These are phyloP conservation scores for Avena eriantha DNA, from an alignment of 176 grass and related monocot genomes.

Conservation along the genomic window DNA sequence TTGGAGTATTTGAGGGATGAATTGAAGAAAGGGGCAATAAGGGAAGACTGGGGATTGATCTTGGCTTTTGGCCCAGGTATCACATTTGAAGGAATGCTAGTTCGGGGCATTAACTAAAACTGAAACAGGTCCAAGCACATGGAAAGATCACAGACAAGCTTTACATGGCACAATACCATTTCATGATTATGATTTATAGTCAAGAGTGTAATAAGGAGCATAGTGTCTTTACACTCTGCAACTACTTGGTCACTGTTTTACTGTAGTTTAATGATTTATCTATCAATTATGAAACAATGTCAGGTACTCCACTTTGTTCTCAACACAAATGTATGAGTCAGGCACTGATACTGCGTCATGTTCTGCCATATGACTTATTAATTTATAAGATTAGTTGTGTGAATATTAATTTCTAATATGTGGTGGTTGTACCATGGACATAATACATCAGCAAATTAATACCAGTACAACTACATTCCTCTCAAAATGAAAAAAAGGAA, in stretches of 20 bases:
- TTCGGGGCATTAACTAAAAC: constrained; percentile 50
- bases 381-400: constrained; percentile 23
- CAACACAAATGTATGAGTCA: constrained; percentile 27
- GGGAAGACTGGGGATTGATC: constrained; percentile 75
- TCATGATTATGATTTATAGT: constrained; percentile 31
- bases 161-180: constrained; percentile 32
- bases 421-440: constrained; percentile 11
- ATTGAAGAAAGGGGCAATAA: constrained; percentile 58
- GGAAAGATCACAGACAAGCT: constrained; percentile 26
- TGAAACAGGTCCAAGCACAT: constrained; percentile 32
- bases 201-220: constrained; percentile 24
- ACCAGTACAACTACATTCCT: neutral
- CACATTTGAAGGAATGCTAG: constrained; percentile 88
- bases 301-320: constrained; percentile 34
- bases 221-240: constrained; percentile 29
- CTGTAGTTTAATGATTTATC: constrained; percentile 42
- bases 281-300: constrained; percentile 42
- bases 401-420: constrained; percentile 11
- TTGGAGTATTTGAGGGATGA: constrained; percentile 85
- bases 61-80: constrained; percentile 92
- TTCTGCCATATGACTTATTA: constrained; percentile 27
- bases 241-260: constrained; percentile 26
- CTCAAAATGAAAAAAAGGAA: constrained; percentile 17
- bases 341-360: neutral
- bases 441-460: constrained; percentile 13